Base-by-base conservation (phyloP, 2,329 filamentous ascomycete genomes). In the Arthroderma uncinatum region DNA sequence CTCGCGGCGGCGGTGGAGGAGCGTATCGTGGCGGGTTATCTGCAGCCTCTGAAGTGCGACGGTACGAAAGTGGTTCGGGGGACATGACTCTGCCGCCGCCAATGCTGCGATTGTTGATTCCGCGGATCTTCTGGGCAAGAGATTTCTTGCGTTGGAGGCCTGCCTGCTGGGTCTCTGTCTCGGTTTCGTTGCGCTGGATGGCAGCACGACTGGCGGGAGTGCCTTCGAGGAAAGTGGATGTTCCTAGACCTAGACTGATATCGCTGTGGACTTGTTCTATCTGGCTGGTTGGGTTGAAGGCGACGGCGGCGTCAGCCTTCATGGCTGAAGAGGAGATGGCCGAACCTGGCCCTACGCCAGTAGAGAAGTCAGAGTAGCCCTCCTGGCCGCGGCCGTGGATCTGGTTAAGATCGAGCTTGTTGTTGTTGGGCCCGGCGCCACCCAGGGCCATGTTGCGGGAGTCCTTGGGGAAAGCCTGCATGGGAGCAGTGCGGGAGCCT, bases 221-320 rank as follows among this genome's bases (percentile, higher is more conserved):
- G 36, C 93, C 93, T 66, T 98, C 93, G 21, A 98, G 74, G 77
- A 97, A 97, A 1, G 93, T 98, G 34, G 90, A 95, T 1, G 91
- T 95, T 55, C 93, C 93, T 6, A 98, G 75, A 8, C 93, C 93
- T 60, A 88, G 76, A 2, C 83, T 85, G 72, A 28, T 23, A 57
- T 91, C 83, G 16, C 92, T 92, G 64, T 97, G 89, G 12, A 97
- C 80, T 50, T 86, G 81, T 57, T 88, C 83, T 50, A 83, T 79
- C 57, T 83, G 81, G 28, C 79, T 73, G 28, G 79, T 79, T 0
- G 89, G 82, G 66, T 93, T 87, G 65, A 90, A 88, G 19, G 68
- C 72, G 25, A 72, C 68, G 2, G 61, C 62, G 50, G 65, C 65
- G 37, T 69, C 67, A 64, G 73, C 67, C 42, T 72, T 73, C 16